Conservation (phyloP, 169 alveolate species). For the Cystoisospora suis region DNA sequence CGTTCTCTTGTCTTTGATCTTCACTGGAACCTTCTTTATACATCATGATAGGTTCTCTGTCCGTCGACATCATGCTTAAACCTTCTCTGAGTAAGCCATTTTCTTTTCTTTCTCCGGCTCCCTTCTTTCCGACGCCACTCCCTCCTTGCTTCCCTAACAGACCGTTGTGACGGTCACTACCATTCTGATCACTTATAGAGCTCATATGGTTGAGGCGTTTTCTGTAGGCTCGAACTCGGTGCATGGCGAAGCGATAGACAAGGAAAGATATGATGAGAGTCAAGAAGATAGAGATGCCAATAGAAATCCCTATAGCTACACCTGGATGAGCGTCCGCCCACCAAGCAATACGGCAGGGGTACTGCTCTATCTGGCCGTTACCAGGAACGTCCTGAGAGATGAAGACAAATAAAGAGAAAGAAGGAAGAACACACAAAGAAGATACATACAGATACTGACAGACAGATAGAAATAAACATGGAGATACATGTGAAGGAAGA, state of each 20-base stretch:
- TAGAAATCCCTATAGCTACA: constrained; percentile 55
- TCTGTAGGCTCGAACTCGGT: not conserved
- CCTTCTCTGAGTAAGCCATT: too few relatives aligned
- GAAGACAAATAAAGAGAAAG: not conserved
- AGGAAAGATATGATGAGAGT: constrained; percentile 56
- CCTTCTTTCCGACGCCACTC: not conserved
- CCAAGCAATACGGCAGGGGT: constrained; percentile 70
- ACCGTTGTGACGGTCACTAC: too few relatives aligned
- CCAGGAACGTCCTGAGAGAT: constrained; percentile 36
- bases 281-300: constrained; percentile 57
- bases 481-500: too few relatives aligned
- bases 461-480: too few relatives aligned
- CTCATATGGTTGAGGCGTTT: too few relatives aligned
- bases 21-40: too few relatives aligned
- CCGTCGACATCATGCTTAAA: too few relatives aligned
- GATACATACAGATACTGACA: too few relatives aligned
- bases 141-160: too few relatives aligned
- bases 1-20: too few relatives aligned
- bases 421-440: not conserved
- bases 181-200: too few relatives aligned
- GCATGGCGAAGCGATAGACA: constrained; percentile 59
- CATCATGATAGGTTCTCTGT: too few relatives aligned
- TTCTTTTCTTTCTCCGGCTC: not conserved
- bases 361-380: not conserved
- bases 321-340: constrained; percentile 70